Evolutionary conservation across 2,329 filamentous ascomycete genomes (phyloP).

Genomic region (Cyclaneusma minus): DNA sequence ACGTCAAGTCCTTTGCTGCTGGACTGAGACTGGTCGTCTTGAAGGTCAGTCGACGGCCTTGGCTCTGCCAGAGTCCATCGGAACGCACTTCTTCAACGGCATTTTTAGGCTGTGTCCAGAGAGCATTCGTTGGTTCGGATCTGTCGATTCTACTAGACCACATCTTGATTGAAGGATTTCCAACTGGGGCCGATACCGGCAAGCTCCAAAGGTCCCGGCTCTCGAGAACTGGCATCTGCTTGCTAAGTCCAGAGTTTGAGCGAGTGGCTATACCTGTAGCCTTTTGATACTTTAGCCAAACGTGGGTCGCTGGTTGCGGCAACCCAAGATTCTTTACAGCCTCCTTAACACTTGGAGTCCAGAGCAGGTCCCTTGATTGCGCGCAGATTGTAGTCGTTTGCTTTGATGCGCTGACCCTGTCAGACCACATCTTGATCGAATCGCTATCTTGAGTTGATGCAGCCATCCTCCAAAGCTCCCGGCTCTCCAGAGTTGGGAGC

Average conservation of each 20-base stretch:
- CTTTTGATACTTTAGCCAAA: not conserved
- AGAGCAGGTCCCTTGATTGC: not conserved
- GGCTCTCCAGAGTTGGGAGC: too few relatives aligned
- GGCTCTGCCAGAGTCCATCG: too few relatives aligned
- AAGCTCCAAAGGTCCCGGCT: not conserved
- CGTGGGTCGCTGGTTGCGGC: not conserved
- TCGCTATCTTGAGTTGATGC: too few relatives aligned
- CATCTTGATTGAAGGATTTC: not conserved
- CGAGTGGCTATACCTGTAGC: not conserved
- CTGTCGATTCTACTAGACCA: not conserved
- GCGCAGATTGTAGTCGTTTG: not conserved
- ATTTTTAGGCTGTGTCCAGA: too few relatives aligned
- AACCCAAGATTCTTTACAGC: not conserved
- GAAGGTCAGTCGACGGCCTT: too few relatives aligned
- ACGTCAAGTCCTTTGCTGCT: too few relatives aligned
- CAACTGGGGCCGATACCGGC: not conserved
- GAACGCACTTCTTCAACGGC: too few relatives aligned
- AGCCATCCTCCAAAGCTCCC: too few relatives aligned
- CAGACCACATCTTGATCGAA: conserved; percentile 14
- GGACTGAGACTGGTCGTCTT: too few relatives aligned
- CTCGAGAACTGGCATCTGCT: not conserved
- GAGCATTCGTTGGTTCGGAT: not conserved
- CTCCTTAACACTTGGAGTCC: not conserved
- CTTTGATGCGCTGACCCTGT: not conserved
- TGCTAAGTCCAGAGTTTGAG: not conserved